Evolutionary conservation across 176 grass and related monocot genomes (phyloP).

Genomic region (Eleusine coracana): DNA sequence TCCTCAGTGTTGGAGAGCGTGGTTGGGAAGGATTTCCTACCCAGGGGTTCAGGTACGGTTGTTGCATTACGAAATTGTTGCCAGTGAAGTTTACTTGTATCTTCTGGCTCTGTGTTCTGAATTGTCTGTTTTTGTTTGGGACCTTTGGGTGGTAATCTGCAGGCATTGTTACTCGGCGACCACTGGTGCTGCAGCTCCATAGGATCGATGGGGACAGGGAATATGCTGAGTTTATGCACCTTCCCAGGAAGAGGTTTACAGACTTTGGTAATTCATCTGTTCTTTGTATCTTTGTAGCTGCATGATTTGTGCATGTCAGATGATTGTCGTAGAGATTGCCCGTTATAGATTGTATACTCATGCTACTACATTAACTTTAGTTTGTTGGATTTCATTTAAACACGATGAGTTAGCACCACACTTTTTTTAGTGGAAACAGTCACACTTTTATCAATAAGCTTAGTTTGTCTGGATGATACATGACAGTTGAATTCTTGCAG

Average conservation of each 20-base stretch:
- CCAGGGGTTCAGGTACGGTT: constrained; percentile 89
- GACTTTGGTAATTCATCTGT: constrained; percentile 75
- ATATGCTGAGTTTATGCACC: constrained; percentile 97
- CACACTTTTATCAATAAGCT: not conserved
- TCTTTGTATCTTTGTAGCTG: not conserved
- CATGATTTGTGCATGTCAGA: not conserved
- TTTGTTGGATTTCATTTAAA: constrained; percentile 1
- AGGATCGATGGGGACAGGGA: constrained; percentile 88
- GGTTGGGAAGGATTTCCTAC: constrained; percentile 97
- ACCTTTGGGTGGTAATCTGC: constrained; percentile 34
- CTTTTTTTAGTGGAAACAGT: not conserved
- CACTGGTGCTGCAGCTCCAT: constrained; percentile 92
- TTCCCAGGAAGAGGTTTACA: constrained; percentile 88
- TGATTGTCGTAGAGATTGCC: not conserved
- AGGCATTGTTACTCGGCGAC: constrained; percentile 97
- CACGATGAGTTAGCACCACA: not conserved
- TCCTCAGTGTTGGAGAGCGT: constrained; percentile 97
- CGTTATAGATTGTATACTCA: not conserved
- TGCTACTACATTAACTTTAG: constrained; percentile 1
- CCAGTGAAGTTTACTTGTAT: not conserved
- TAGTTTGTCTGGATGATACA: not conserved
- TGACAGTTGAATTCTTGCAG: constrained; percentile 47
- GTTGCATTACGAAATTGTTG: not conserved
- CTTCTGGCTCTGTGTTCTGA: constrained; percentile 17
- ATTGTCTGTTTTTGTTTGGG: not conserved